Evolutionary conservation across 1,284 basidiomycete genomes (phyloP).

Genomic region (Abortiporus biennis): DNA sequence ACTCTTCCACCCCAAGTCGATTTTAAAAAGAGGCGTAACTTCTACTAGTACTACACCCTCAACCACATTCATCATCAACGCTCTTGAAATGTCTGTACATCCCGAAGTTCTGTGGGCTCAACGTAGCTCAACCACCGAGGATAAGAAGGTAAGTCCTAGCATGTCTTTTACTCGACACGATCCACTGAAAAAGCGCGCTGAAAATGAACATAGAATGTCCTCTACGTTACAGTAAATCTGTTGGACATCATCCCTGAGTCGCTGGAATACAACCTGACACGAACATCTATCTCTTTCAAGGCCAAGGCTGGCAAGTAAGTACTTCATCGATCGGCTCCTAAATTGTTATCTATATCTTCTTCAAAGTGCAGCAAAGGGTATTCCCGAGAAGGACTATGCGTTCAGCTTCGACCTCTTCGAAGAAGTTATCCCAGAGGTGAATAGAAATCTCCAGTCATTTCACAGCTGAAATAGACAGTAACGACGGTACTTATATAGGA

Average conservation of each 20-base stretch:
- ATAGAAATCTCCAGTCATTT: constrained; percentile 11
- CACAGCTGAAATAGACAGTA: neutral
- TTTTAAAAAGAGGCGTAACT: no score
- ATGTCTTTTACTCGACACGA: no score
- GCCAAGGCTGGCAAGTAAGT: constrained; percentile 70
- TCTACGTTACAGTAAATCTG: constrained; percentile 81
- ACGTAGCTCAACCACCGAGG: constrained; percentile 62
- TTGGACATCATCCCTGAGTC: constrained; percentile 67
- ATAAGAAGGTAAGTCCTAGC: constrained; percentile 66
- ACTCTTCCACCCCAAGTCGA: constrained; percentile 24
- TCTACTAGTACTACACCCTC: constrained; percentile 12
- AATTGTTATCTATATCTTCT: constrained; percentile 6
- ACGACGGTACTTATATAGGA: constrained; percentile 35
- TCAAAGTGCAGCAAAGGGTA: constrained; percentile 40
- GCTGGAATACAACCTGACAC: constrained; percentile 59
- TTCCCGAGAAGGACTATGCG: constrained; percentile 58
- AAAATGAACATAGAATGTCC: constrained; percentile 83
- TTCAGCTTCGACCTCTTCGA: constrained; percentile 71
- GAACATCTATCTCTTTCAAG: constrained; percentile 63
- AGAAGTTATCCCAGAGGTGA: constrained; percentile 71
- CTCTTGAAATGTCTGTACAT: constrained; percentile 42
- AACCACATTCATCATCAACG: constrained; percentile 2
- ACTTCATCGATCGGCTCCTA: neutral
- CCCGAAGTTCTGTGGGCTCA: constrained; percentile 93
- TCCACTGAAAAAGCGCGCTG: no score